A percentile compares a stretch with the other conserved stretches of the same genome.
Conservation (phyloP, 2,329 filamentous ascomycete species). For the Zarea fungicola region DNA sequence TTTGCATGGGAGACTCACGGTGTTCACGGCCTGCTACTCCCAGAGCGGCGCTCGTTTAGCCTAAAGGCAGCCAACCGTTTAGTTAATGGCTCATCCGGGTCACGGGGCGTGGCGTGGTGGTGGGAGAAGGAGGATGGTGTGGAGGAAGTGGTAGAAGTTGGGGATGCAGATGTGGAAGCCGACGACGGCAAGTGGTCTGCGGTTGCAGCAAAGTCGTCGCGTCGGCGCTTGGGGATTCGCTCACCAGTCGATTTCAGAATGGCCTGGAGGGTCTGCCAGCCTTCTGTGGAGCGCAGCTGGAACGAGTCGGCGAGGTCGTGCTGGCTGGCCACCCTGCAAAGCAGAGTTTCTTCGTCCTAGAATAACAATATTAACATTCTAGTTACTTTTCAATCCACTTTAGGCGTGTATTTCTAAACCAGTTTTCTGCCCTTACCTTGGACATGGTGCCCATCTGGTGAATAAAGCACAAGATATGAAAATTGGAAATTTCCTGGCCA, state of each 20-base stretch:
- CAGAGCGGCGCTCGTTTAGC: conserved; percentile 41
- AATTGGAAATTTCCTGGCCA: conserved; percentile 75
- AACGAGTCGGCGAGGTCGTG: conserved; percentile 77
- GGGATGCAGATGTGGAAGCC: conserved; percentile 14
- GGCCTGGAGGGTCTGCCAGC: conserved; percentile 89
- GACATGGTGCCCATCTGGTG: conserved; percentile 74
- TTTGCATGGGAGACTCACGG: too few relatives aligned
- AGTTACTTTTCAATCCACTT: too few relatives aligned
- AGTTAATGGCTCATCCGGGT: conserved; percentile 52
- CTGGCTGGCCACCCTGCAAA: conserved; percentile 77
- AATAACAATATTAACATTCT: conserved; percentile 10
- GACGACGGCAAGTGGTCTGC: conserved; percentile 17
- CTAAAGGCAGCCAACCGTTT: conserved; percentile 63
- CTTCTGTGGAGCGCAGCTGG: conserved; percentile 77
- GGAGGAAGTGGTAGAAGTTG: conserved; percentile 23
- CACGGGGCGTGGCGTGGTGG: conserved; percentile 19
- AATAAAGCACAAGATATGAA: conserved; percentile 88
- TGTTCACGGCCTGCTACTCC: not conserved
- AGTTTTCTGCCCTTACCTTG: conserved; percentile 65
- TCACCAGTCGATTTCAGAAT: conserved; percentile 97
- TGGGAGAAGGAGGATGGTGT: conserved; percentile 21
- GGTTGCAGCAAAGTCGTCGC: conserved; percentile 28
- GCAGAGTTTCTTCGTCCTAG: conserved; percentile 82
- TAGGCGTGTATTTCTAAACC: too few relatives aligned
- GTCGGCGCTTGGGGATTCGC: conserved; percentile 74